Evolutionary conservation across 371 early-diverging fungal genomes (phyloP), one percentile per base, ranked within the genome.

Genomic region (Mortierella sp.): DNA sequence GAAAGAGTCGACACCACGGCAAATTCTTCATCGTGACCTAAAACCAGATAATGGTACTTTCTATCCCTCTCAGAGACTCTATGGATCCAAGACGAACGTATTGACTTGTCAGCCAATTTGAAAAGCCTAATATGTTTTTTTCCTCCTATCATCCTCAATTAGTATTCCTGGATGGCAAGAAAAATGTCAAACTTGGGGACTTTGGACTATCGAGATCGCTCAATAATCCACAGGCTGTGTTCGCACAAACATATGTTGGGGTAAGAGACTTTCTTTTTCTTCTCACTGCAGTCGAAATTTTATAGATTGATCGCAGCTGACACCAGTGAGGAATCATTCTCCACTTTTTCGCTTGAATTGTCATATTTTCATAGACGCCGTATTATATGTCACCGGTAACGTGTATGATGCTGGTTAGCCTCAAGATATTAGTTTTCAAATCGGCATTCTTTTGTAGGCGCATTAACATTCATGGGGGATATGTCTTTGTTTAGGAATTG

Each of bases 321-420:
- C 37, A 57, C 37, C 19, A 15, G 12, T 18, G 11, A 53, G 19
- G 15, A 25, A 18, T 1, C 6, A 37, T 25, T 19, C 56, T 16
- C 21, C 6, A 0, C 15, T 37, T 14, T n/a, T 23, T 23, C 47
- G 21, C 15, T 29, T 43, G 2, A n/a, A 37, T 37, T 9, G 9
- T 37, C 37, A 37, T 37, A 3, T 37, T 37, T 37, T 9, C 37
- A 23, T 85, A 89, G 75, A 92, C 92, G 4, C 92, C 92, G 2
- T 92, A 84, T 67, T 92, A 92, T 77, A 92, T 92, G 92, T 88
- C 89, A n/a, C 92, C 92, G 11, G 90, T 89, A 85, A 64, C 75
- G 43, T 23, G 18, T 14, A 11, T 50, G 52, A 19, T 9, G 43
- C 45, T n/a, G 12, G 21, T 6, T 25, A 25, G 14, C 11, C 28